phyloP scores from a whole-genome alignment of 306 rosid genomes.

The Vicia sativa region DNA sequence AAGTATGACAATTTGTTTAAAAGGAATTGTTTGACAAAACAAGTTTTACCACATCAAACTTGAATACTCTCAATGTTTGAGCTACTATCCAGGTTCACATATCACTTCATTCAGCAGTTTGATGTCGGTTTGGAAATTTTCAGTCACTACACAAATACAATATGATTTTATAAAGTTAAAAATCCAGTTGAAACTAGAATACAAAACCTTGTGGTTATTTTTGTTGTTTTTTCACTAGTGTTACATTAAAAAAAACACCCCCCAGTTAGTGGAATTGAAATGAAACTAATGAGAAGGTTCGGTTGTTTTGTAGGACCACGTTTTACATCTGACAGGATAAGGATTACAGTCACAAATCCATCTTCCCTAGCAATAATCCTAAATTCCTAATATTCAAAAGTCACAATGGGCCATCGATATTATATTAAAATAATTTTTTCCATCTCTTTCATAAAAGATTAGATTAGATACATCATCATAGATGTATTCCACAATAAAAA shows the following conservation, averaged over 20 bases:
- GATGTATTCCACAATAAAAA: conserved; percentile 12
- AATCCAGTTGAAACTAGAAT: too few relatives aligned
- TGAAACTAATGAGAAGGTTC: conserved; percentile 30
- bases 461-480: neutral
- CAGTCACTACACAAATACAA: too few relatives aligned
- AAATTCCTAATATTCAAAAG: conserved; percentile 30
- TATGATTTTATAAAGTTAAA: too few relatives aligned
- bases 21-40: too few relatives aligned
- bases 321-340: conserved; percentile 36
- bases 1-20: too few relatives aligned
- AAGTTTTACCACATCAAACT: too few relatives aligned
- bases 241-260: conserved; percentile 16
- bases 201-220: neutral
- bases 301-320: conserved; percentile 31
- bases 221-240: neutral
- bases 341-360: conserved; percentile 43
- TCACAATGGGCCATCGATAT: conserved; percentile 30
- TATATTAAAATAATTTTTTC: neutral
- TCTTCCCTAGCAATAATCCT: conserved; percentile 36
- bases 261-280: conserved; percentile 5
- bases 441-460: neutral
- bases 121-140: too few relatives aligned
- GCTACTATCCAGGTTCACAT: too few relatives aligned
- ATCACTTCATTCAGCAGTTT: too few relatives aligned
- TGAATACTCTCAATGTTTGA: too few relatives aligned